These are phyloP conservation scores for Hypoxylon sp. DNA, from an alignment of 2,329 filamentous ascomycete genomes.

Conservation along the genomic window DNA sequence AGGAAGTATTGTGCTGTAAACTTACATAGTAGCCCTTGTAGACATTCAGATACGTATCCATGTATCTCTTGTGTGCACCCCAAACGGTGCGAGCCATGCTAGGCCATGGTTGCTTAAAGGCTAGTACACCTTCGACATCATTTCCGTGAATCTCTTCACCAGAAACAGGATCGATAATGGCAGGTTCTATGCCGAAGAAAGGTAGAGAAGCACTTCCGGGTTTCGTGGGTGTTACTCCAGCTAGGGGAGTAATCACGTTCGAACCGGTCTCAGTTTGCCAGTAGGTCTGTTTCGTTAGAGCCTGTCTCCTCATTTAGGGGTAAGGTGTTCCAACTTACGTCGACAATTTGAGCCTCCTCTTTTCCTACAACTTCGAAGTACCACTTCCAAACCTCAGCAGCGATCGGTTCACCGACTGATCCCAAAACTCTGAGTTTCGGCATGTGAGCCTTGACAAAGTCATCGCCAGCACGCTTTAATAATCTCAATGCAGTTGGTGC, in stretches of 20 bases:
- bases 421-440: constrained; percentile 90
- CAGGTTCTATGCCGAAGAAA: constrained; percentile 98
- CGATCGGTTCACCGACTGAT: constrained; percentile 97
- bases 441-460: constrained; percentile 93
- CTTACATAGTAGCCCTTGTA: constrained; percentile 98
- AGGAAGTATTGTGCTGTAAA: constrained; percentile 44
- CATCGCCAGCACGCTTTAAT: constrained; percentile 93
- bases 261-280: constrained; percentile 99
- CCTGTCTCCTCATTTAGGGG: constrained; percentile 16
- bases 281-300: constrained; percentile 79
- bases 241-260: constrained; percentile 93
- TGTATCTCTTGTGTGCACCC: constrained; percentile 97
- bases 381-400: constrained; percentile 99
- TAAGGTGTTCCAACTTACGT: constrained; percentile 74
- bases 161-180: constrained; percentile 96
- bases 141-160: constrained; percentile 95
- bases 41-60: constrained; percentile 98
- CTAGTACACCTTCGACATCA: constrained; percentile 95
- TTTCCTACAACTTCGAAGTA: constrained; percentile 96
- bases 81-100: constrained; percentile 99
- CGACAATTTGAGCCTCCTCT: constrained; percentile 92
- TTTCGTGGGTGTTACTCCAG: constrained; percentile 95
- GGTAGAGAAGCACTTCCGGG: constrained; percentile 95
- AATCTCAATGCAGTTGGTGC: constrained; percentile 93
- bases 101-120: constrained; percentile 98